Base-by-base conservation (phyloP, 768 basidiomycete species). In the Mycena epipterygia region DNA sequence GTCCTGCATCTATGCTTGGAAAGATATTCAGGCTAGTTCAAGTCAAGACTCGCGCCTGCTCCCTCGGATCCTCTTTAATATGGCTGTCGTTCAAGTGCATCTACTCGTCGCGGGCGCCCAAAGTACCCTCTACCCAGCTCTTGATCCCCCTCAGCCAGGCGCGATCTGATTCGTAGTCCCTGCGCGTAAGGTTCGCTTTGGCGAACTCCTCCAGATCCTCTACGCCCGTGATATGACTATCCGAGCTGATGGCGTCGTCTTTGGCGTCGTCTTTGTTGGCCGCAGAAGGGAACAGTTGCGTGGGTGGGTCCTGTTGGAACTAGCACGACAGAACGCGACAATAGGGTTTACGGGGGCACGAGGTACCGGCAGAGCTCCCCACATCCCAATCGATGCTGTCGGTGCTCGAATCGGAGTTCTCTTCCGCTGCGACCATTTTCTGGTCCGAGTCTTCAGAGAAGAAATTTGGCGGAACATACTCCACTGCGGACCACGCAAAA, bases 171-270 rank as follows among this genome's bases (percentile, higher is more conserved):
- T n/a, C n/a, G n/a, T n/a, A n/a, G n/a, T n/a, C n/a, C n/a, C n/a
- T n/a, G n/a, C n/a, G n/a, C n/a, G n/a, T n/a, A n/a, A n/a, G n/a
- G n/a, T n/a, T n/a, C n/a, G n/a, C n/a, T n/a, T n/a, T n/a, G n/a
- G n/a, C n/a, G n/a, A n/a, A n/a, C n/a, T n/a, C n/a, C n/a, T n/a
- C n/a, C n/a, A n/a, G n/a, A n/a, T n/a, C n/a, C n/a, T n/a, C n/a
- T n/a, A n/a, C n/a, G n/a, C n/a, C n/a, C n/a, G n/a, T n/a, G n/a
- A n/a, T n/a, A n/a, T n/a, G 49, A 33, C 68, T 70, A 17, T 64
- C 56, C 13, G 12, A 32, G 56, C 68, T 70, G 49, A 70, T 51
- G 32, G 41, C 56, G 41, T 64, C 68, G 32, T 44, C 51, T n/a
- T n/a, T n/a, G n/a, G n/a, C n/a, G n/a, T n/a, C n/a, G n/a, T n/a